These are phyloP conservation scores for Ustilago loliicola DNA, from an alignment of 1,284 basidiomycete genomes.

Conservation along the genomic window DNA sequence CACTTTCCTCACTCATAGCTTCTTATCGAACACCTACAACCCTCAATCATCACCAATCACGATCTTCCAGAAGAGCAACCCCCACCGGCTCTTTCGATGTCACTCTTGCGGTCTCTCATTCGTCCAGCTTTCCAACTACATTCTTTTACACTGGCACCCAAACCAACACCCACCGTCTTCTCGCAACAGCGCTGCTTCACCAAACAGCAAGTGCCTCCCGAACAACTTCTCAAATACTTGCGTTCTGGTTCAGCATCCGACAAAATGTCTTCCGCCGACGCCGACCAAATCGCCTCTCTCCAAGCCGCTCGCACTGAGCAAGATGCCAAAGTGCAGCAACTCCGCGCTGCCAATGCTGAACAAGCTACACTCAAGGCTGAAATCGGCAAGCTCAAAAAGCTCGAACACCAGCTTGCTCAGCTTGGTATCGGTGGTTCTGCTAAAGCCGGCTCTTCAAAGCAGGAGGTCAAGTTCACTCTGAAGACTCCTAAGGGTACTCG, in stretches of 20 bases:
- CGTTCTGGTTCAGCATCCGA: conserved; percentile 12
- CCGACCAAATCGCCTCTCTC: conserved; percentile 39
- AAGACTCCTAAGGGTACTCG: conserved; percentile 83
- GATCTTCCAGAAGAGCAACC: not conserved
- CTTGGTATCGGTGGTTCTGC: conserved; percentile 39
- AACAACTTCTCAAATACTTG: conserved; percentile 33
- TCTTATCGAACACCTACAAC: not conserved
- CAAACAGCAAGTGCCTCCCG: conserved; percentile 30
- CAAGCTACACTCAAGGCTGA: conserved; percentile 52
- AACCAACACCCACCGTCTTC: not conserved
- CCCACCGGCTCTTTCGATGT: conserved; percentile 20
- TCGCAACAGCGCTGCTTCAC: conserved; percentile 20
- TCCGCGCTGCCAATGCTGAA: conserved; percentile 53
- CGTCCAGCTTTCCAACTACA: conserved; percentile 16
- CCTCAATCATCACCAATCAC: not conserved
- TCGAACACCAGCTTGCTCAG: conserved; percentile 57
- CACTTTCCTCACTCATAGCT: not conserved
- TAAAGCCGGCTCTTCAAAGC: conserved; percentile 44
- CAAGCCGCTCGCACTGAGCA: conserved; percentile 55
- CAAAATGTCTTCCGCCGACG: conserved; percentile 31
- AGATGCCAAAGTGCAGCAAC: conserved; percentile 59
- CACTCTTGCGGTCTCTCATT: conserved; percentile 32
- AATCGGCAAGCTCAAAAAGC: conserved; percentile 53
- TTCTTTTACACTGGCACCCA: conserved; percentile 18
- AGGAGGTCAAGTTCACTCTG: conserved; percentile 64